Evolutionary conservation across 495 filamentous ascomycete species (phyloP).

Genomic region (Penicillium herquei): DNA sequence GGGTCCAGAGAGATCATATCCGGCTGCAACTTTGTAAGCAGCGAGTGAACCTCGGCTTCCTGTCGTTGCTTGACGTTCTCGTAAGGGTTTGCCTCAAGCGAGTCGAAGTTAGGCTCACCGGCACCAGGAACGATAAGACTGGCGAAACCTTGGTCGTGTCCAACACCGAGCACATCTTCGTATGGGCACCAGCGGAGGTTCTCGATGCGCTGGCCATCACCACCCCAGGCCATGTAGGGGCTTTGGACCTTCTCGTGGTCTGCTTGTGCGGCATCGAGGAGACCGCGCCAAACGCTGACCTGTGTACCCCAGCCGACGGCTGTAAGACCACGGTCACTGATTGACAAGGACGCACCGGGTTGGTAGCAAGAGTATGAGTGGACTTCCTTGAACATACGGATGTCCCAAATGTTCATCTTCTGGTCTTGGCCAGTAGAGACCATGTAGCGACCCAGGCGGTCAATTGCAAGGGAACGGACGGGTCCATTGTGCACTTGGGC

Average conservation of each 20-base stretch:
- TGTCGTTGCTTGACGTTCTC: slow-evolving; percentile 90
- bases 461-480: slow-evolving; percentile 81
- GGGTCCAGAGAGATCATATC: slow-evolving; percentile 97
- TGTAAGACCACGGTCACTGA: slow-evolving; percentile 83
- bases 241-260: slow-evolving; percentile 78
- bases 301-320: slow-evolving; percentile 92
- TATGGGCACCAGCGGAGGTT: slow-evolving; percentile 88
- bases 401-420: slow-evolving; percentile 94
- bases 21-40: slow-evolving; percentile 91
- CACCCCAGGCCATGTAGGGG: slow-evolving; percentile 93
- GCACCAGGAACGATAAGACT: slow-evolving; percentile 88
- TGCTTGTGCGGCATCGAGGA: slow-evolving; percentile 67
- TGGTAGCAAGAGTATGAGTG: slow-evolving; percentile 84
- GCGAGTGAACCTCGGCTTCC: slow-evolving; percentile 82
- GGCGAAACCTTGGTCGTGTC: slow-evolving; percentile 82
- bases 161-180: slow-evolving; percentile 85
- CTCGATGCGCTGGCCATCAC: slow-evolving; percentile 78
- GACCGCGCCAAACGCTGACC: slow-evolving; percentile 82
- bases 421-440: slow-evolving; percentile 87
- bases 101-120: slow-evolving; percentile 95
- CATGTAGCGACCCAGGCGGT: slow-evolving; percentile 93
- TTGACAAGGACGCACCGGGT: slow-evolving; percentile 79
- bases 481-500: slow-evolving; percentile 92
- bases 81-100: slow-evolving; percentile 93
- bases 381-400: slow-evolving; percentile 89